Base-by-base conservation (phyloP, 2,329 filamentous ascomycete genomes). In the Aureobasidium uvarum region DNA sequence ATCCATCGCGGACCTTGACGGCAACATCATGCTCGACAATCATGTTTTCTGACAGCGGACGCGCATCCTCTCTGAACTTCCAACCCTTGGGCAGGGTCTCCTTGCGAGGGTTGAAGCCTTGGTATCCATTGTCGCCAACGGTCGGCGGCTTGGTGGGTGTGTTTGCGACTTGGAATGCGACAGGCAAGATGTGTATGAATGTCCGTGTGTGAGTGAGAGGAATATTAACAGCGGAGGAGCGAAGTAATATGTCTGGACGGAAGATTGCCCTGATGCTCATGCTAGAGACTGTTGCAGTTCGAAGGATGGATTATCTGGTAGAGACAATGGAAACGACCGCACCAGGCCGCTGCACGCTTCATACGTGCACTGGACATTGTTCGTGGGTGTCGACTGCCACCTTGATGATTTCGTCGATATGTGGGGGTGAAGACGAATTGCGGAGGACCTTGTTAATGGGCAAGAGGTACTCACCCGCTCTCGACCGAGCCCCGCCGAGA, bases 11-110 rank as follows among this genome's bases (percentile, higher is more conserved):
- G 0, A 80, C 73, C 2, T 70, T 69, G 54, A 82, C 77, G 39
- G 76, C 75, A 28, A 81, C 75, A 68, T 82, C 80, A 63, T 80
- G 78, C 8, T 81, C 78, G 18, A 80, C 69, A 0, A 70, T 71
- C 50, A 81, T 81, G 48, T 79, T 75, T 55, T 72, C 75, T 52
- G 70, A 68, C 11, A 78, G 36, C 18, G 31, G 33, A 28, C 28
- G 28, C 3, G 28, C 28, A 28, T 28, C 28, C 28, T 28, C 28
- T 28, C 28, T 28, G 28, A 28, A 20, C 16, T 45, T 43, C 56
- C 56, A 76, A 46, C 78, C 78, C 56, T 72, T 74, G 4, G 70
- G 69, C 0, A 81, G 71, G 6, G 79, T 70, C 66, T 81, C 79
- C 14, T 68, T 72, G 66, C 78, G 77, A 0, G 77, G 74, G 51